Evolutionary conservation across 163 green algal genomes (phyloP).

Genomic region (Volvox carteri): DNA sequence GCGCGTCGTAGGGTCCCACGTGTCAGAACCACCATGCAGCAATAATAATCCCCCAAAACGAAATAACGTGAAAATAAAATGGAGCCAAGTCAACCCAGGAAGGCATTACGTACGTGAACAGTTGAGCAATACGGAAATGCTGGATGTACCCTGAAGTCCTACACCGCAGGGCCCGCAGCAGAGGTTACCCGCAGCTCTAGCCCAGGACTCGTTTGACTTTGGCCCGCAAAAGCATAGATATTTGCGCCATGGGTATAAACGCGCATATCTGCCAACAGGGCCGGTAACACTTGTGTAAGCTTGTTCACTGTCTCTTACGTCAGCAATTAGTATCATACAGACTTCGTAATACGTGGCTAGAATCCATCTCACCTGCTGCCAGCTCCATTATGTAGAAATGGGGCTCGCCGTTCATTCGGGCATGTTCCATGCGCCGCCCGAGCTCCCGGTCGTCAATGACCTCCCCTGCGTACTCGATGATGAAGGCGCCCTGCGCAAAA

Average conservation of each 20-base stretch:
- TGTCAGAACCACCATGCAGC: no score
- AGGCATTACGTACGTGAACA: no score
- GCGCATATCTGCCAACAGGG: not conserved
- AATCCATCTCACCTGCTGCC: slow-evolving; percentile 31
- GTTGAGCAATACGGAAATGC: no score
- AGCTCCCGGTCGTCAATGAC: slow-evolving; percentile 73
- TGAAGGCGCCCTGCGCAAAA: slow-evolving; percentile 75
- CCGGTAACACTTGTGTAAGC: no score
- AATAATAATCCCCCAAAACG: no score
- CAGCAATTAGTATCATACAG: no score
- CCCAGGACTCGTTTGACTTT: not conserved
- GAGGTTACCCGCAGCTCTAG: slow-evolving; percentile 33
- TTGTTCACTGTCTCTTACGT: no score
- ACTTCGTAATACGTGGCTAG: no score
- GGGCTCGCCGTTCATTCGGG: slow-evolving; percentile 72
- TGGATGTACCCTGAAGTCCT: slow-evolving; percentile 34
- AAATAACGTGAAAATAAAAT: no score
- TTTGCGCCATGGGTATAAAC: not conserved
- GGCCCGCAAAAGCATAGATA: not conserved
- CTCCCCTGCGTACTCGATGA: slow-evolving; percentile 93
- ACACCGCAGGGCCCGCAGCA: slow-evolving; percentile 22
- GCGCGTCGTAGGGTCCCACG: no score
- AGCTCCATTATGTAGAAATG: slow-evolving; percentile 97
- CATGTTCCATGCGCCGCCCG: slow-evolving; percentile 63
- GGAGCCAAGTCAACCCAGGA: no score